These are phyloP conservation scores for Raphanus sativus DNA, from an alignment of 345 rosid species.

Conservation along the genomic window DNA sequence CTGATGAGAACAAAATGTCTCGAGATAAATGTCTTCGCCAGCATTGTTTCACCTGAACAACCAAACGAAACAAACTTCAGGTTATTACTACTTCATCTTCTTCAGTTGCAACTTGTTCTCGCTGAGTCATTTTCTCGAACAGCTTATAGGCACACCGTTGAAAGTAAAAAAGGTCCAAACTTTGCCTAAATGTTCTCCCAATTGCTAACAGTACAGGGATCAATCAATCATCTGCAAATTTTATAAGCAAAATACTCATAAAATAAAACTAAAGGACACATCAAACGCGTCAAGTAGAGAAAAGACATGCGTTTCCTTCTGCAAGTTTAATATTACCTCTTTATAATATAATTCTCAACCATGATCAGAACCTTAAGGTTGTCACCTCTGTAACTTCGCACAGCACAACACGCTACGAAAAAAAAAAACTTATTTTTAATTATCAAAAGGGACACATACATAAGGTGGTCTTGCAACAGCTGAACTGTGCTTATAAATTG, in stretches of 20 bases:
- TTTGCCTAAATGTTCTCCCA: not conserved
- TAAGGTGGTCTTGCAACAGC: not conserved
- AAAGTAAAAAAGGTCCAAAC: not conserved
- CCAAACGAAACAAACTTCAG: conserved; percentile 5
- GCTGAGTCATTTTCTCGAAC: conserved; percentile 30
- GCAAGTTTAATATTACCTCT: no score
- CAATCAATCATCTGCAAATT: not conserved
- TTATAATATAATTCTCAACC: no score
- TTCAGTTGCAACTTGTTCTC: conserved; percentile 6
- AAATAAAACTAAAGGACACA: not conserved
- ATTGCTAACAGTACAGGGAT: not conserved
- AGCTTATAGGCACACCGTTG: conserved; percentile 3
- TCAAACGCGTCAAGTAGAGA: no score
- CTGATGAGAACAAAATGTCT: conserved; percentile 40
- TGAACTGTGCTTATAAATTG: not conserved
- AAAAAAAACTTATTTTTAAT: not conserved
- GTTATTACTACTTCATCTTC: not conserved
- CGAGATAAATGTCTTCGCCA: conserved; percentile 27
- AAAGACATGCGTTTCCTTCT: no score
- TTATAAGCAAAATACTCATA: not conserved
- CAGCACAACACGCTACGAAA: not conserved
- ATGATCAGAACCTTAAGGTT: not conserved
- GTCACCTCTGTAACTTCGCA: not conserved
- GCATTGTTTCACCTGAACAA: conserved; percentile 31
- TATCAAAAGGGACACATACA: conserved; percentile 3